These are phyloP conservation scores for Ehretia macrophylla DNA, from an alignment of 257 asterid genomes.

Conservation along the genomic window DNA sequence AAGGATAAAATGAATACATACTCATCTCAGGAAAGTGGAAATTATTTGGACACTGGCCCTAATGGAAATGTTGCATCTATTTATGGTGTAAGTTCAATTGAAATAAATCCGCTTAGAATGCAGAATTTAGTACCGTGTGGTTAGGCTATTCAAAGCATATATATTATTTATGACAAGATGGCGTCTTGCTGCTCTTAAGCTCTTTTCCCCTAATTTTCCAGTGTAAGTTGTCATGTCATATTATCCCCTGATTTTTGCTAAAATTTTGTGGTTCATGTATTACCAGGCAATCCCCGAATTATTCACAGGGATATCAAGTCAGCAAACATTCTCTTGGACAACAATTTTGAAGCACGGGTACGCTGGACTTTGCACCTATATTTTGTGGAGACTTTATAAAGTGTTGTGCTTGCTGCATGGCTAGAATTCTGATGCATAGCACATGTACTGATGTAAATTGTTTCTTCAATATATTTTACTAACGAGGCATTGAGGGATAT, in stretches of 20 bases:
- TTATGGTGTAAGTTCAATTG: too few species aligned
- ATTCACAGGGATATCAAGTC: slow-evolving; percentile 90
- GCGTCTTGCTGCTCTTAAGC: too few species aligned
- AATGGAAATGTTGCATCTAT: too few species aligned
- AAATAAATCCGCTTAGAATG: too few species aligned
- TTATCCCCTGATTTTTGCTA: not conserved
- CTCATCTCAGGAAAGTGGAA: too few species aligned
- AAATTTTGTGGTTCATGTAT: slow-evolving; percentile 1
- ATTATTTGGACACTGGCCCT: too few species aligned
- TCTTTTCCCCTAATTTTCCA: not conserved
- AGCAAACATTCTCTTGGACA: slow-evolving; percentile 77
- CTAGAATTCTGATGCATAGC: not conserved
- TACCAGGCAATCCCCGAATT: slow-evolving; percentile 82
- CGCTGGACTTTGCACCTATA: slow-evolving; percentile 1
- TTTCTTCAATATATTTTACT: not conserved
- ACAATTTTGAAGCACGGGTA: slow-evolving; percentile 85
- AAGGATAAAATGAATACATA: too few species aligned
- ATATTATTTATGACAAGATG: too few species aligned
- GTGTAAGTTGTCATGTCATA: not conserved
- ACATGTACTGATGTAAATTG: not conserved
- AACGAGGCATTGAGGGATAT: not conserved
- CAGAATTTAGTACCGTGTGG: too few species aligned
- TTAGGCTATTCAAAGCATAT: too few species aligned
- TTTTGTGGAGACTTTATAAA: not conserved
- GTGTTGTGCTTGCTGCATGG: slow-evolving; percentile 1